Evolutionary conservation across 495 filamentous ascomycete species (phyloP).

Genomic region (Corynascus novoguineensis): DNA sequence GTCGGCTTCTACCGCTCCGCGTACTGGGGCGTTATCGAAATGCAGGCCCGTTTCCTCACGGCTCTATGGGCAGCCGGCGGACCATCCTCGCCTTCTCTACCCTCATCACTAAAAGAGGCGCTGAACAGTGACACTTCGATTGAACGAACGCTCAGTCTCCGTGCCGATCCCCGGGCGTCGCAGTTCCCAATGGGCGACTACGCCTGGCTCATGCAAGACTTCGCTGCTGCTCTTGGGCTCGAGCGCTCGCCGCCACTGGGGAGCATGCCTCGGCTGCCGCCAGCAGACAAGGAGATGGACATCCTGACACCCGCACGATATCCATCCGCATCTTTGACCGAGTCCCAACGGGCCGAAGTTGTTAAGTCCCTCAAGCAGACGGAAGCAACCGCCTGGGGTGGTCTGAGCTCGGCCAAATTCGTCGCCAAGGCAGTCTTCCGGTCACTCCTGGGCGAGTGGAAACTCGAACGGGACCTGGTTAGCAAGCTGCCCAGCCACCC

Average conservation of each 20-base stretch:
- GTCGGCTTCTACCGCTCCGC: constrained; percentile 82
- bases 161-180: constrained; percentile 41
- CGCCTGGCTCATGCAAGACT: constrained; percentile 67
- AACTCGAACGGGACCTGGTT: constrained; percentile 44
- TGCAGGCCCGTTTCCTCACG: constrained; percentile 68
- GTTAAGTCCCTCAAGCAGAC: constrained; percentile 29
- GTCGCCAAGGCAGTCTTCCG: constrained; percentile 63
- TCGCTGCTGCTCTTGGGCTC: constrained; percentile 51
- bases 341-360: constrained; percentile 22
- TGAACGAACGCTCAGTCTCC: constrained; percentile 38
- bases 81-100: constrained; percentile 18
- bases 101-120: constrained; percentile 24
- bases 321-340: constrained; percentile 16
- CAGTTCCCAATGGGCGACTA: constrained; percentile 84
- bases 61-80: constrained; percentile 37
- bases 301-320: constrained; percentile 44
- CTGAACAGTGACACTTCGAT: constrained; percentile 41
- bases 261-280: constrained; percentile 30
- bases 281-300: constrained; percentile 37
- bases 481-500: constrained; percentile 47
- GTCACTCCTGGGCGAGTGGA: constrained; percentile 70
- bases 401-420: constrained; percentile 39
- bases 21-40: constrained; percentile 83
- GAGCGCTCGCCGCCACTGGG: constrained; percentile 20
- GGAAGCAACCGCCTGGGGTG: constrained; percentile 29